phyloP scores from a whole-genome alignment of 768 basidiomycete genomes.

The Multifurca ochricompacta region DNA sequence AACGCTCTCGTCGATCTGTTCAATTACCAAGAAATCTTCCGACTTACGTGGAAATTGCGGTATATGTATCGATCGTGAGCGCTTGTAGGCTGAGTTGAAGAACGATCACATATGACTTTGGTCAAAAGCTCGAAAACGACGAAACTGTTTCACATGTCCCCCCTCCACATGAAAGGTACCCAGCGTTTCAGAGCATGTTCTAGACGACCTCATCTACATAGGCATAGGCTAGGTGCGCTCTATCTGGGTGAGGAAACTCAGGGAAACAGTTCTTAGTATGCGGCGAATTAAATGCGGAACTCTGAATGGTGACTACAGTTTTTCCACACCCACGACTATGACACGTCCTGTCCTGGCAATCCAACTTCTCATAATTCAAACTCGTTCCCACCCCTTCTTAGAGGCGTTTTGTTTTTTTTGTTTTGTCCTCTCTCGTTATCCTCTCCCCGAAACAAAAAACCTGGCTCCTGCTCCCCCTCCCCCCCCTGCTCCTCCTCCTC shows the following conservation, averaged over 20 bases:
- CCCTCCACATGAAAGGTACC: not conserved
- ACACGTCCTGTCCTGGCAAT: conserved; percentile 3
- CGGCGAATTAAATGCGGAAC: not conserved
- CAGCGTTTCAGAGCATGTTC: not conserved
- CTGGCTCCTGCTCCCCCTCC: not conserved
- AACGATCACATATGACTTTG: not conserved
- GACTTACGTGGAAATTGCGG: conserved; percentile 4
- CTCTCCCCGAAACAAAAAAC: too few species aligned
- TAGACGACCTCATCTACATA: not conserved
- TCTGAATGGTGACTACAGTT: not conserved
- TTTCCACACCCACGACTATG: conserved; percentile 1
- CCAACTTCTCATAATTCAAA: conserved; percentile 1
- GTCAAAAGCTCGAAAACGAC: not conserved
- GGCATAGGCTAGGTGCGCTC: not conserved
- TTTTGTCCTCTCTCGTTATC: too few species aligned
- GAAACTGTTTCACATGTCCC: not conserved
- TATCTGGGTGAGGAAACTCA: not conserved
- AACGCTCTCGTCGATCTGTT: conserved; percentile 16
- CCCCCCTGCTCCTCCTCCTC: not conserved
- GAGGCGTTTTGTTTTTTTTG: not conserved
- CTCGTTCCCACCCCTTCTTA: not conserved
- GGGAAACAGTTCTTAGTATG: conserved; percentile 5
- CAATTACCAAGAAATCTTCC: conserved; percentile 12
- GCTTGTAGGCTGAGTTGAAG: not conserved
- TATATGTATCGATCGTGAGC: conserved; percentile 7